phyloP scores from a whole-genome alignment of 441 rosid species.

The Brassica balearica region DNA sequence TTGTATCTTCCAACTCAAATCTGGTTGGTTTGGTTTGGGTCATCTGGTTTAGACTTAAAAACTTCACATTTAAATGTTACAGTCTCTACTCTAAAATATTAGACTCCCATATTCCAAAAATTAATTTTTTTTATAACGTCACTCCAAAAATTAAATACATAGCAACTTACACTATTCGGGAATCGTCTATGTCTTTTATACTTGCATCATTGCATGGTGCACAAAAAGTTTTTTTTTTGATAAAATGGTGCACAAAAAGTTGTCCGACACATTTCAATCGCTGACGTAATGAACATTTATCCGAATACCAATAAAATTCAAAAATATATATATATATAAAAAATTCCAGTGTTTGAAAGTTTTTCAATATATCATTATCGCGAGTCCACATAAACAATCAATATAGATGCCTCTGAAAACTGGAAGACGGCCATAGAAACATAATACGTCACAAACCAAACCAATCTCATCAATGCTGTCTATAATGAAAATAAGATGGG shows the following conservation, averaged over 20 bases:
- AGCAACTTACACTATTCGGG: not conserved
- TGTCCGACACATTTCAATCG: conserved; percentile 31
- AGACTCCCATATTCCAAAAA: not conserved
- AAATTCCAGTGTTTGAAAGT: conserved; percentile 8
- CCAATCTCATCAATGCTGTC: conserved; percentile 20
- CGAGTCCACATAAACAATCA: conserved; percentile 24
- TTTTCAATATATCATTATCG: conserved; percentile 28
- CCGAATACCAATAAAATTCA: conserved; percentile 6
- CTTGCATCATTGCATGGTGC: too few relatives aligned
- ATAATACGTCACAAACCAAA: conserved; percentile 30
- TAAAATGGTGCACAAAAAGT: conserved; percentile 16
- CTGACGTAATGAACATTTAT: conserved; percentile 30
- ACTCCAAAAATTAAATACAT: not conserved
- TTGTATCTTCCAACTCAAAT: not conserved
- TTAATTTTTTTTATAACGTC: not conserved
- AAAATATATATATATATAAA: not conserved
- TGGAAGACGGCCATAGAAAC: conserved; percentile 14
- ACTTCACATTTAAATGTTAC: too few relatives aligned
- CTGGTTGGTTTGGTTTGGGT: too few relatives aligned
- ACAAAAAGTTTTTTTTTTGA: too few relatives aligned
- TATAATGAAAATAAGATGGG: conserved; percentile 7
- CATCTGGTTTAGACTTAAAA: not conserved
- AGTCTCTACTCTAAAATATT: not conserved
- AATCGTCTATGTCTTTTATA: not conserved
- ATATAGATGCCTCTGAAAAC: conserved; percentile 27